phyloP scores from a whole-genome alignment of 2,329 filamentous ascomycete genomes.

The Nothopassalora personata region DNA sequence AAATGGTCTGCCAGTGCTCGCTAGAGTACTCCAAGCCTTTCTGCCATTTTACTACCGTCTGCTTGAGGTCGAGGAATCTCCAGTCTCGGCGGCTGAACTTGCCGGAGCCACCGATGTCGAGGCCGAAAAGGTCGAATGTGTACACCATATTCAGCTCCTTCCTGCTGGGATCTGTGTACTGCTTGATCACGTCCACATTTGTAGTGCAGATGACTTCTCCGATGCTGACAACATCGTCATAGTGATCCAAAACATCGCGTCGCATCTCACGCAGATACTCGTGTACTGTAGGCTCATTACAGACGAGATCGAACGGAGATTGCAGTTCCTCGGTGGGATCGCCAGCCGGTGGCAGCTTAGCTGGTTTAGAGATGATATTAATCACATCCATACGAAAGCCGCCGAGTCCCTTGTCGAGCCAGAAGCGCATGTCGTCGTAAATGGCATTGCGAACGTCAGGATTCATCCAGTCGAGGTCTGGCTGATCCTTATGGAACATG shows the following conservation, averaged over 20 bases:
- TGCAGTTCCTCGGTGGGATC: conserved; percentile 30
- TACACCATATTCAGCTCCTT: conserved; percentile 63
- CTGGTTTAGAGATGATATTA: conserved; percentile 44
- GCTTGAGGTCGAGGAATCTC: conserved; percentile 44
- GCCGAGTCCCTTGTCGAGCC: conserved; percentile 39
- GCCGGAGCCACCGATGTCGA: conserved; percentile 43
- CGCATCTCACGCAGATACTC: conserved; percentile 16
- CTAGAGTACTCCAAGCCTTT: conserved; percentile 52
- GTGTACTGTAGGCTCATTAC: conserved; percentile 13
- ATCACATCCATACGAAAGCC: conserved; percentile 48
- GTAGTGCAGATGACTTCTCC: conserved; percentile 45
- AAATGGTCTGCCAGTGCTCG: conserved; percentile 59
- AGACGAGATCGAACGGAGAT: conserved; percentile 19
- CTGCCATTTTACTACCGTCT: conserved; percentile 54
- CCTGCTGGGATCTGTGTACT: conserved; percentile 47
- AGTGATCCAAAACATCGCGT: conserved; percentile 41
- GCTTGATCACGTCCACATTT: conserved; percentile 46
- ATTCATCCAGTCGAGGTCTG: conserved; percentile 47
- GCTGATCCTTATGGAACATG: conserved; percentile 43
- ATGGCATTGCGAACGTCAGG: conserved; percentile 40
- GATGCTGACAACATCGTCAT: conserved; percentile 43
- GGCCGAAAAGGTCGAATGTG: conserved; percentile 56
- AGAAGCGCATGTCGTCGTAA: conserved; percentile 44
- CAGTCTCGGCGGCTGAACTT: conserved; percentile 48
- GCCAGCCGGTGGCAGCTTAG: conserved; percentile 38